A percentile compares a stretch with the other conserved stretches of the same genome.
Conservation (phyloP, 2,329 filamentous ascomycete genomes). For the Sporothrix pallida region DNA sequence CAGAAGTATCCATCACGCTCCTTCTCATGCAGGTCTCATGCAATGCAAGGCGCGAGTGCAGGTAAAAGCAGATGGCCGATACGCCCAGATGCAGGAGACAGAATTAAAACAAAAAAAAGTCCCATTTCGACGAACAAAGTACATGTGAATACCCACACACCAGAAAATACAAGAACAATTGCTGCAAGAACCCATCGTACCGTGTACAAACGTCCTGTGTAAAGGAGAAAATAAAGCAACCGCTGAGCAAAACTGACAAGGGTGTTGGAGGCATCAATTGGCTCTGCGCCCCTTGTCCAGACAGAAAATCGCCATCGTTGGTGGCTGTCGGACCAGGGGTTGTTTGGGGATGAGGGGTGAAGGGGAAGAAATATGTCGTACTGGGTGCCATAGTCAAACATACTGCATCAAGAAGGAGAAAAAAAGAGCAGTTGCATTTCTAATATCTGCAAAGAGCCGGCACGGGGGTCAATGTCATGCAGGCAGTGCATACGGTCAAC, state of each 20-base stretch:
- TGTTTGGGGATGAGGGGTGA: background rate
- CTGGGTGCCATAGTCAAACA: background rate
- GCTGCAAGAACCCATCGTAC: background rate
- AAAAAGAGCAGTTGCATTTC: background rate
- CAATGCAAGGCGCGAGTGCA: slow-evolving; percentile 5
- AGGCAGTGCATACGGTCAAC: background rate
- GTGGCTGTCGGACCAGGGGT: background rate
- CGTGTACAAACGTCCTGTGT: too few species aligned
- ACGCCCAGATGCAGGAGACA: slow-evolving; percentile 11
- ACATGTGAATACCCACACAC: background rate
- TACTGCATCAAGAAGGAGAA: background rate
- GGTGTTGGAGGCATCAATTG: background rate
- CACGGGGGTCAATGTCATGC: background rate
- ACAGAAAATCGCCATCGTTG: background rate
- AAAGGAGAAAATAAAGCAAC: slow-evolving; percentile 18
- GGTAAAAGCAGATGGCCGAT: background rate
- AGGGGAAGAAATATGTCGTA: background rate
- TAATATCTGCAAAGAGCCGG: too few species aligned
- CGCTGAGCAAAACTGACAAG: background rate
- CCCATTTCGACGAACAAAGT: background rate
- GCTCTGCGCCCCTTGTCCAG: background rate
- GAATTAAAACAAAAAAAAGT: background rate
- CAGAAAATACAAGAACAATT: background rate
- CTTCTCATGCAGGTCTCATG: slow-evolving; percentile 6
- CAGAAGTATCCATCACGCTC: background rate